Evolutionary conservation across 1,139 yeast species (phyloP).

Genomic region (Geotrichum aggregatum): DNA sequence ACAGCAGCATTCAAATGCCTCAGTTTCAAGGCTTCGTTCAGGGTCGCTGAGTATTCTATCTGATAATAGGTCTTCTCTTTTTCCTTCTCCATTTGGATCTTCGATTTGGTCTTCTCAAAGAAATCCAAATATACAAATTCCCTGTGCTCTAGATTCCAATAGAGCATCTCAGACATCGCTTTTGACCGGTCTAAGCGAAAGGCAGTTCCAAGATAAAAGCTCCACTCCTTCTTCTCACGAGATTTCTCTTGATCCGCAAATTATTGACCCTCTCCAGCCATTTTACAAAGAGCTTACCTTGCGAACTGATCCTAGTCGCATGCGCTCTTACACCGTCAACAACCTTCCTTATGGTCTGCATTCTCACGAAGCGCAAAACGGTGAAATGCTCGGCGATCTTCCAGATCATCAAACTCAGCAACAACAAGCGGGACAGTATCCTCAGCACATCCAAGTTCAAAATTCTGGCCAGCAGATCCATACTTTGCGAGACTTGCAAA

Average conservation of each 20-base stretch:
- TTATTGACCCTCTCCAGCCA: conserved; percentile 37
- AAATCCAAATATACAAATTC: conserved; percentile 17
- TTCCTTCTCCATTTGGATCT: conserved; percentile 35
- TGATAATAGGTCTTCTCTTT: conserved; percentile 29
- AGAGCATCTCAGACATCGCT: conserved; percentile 22
- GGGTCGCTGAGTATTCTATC: conserved; percentile 41
- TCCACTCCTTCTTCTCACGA: conserved; percentile 19
- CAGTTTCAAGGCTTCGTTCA: conserved; percentile 32
- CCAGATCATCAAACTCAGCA: no score
- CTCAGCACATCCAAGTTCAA: no score
- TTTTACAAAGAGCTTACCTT: conserved; percentile 35
- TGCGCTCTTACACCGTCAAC: conserved; percentile 41
- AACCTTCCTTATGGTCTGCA: conserved; percentile 32
- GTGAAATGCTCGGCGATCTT: no score
- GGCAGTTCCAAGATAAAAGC: no score
- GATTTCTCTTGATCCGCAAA: conserved; percentile 16
- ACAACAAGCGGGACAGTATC: conserved; percentile 13
- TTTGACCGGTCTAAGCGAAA: conserved; percentile 20
- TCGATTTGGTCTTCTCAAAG: conserved; percentile 34
- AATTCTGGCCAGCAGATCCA: conserved; percentile 18
- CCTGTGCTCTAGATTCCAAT: conserved; percentile 19
- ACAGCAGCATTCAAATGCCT: conserved; percentile 15
- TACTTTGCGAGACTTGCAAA: conserved; percentile 7
- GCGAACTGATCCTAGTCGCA: conserved; percentile 38
- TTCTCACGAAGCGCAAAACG: conserved; percentile 26